Conservation (phyloP, 2,329 filamentous ascomycete species). For the Zarea fungicola region DNA sequence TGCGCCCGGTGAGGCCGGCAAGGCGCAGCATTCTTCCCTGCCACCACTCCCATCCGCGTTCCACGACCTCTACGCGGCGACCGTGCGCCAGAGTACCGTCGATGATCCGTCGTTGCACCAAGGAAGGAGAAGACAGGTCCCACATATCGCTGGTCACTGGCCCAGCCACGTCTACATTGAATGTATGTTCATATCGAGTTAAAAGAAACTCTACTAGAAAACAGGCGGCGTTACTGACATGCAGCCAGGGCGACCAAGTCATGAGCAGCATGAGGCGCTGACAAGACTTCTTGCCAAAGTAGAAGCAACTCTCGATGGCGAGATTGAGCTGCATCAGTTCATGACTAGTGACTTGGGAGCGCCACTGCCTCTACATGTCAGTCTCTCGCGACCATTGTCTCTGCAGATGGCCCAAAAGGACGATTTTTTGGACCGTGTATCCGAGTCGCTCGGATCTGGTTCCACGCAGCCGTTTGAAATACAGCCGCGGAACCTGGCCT, state of each 20-base stretch:
- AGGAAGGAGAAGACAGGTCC: constrained; percentile 74
- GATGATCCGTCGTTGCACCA: constrained; percentile 84
- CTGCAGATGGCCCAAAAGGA: constrained; percentile 69
- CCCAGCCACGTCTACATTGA: constrained; percentile 89
- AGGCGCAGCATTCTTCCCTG: constrained; percentile 29
- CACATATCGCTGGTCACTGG: constrained; percentile 88
- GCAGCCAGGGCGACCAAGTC: constrained; percentile 51
- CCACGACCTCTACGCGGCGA: constrained; percentile 84
- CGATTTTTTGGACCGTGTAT: constrained; percentile 56
- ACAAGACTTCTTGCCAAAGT: constrained; percentile 35
- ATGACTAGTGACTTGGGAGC: constrained; percentile 73
- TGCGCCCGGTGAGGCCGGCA: not conserved
- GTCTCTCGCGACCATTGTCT: constrained; percentile 75
- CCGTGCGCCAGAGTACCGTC: constrained; percentile 66
- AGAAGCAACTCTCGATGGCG: constrained; percentile 25
- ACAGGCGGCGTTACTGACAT: constrained; percentile 15
- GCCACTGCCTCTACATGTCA: constrained; percentile 81
- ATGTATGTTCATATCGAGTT: constrained; percentile 53
- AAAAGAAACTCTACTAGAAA: no score
- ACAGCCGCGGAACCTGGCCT: constrained; percentile 35
- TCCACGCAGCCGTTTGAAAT: constrained; percentile 32
- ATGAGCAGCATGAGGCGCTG: constrained; percentile 43
- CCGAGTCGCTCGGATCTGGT: constrained; percentile 30
- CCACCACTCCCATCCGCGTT: constrained; percentile 77
- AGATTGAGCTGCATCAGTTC: constrained; percentile 56